Evolutionary conservation across 2,329 filamentous ascomycete genomes (phyloP).

Genomic region (Ceratocystis cacaofunesta): DNA sequence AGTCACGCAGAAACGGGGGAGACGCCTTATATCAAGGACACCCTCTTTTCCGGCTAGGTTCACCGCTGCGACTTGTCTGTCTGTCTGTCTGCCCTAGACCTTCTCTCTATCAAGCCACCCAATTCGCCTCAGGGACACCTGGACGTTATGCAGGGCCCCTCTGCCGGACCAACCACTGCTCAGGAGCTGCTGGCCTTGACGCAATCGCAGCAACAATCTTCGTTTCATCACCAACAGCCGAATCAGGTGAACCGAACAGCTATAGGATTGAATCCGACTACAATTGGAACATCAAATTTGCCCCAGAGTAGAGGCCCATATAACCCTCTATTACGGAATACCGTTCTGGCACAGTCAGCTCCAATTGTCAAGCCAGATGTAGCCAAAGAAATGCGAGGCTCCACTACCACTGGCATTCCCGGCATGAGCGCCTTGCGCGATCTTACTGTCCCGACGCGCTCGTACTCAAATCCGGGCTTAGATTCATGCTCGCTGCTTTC

Average conservation of each 20-base stretch:
- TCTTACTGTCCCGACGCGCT: too few relatives aligned
- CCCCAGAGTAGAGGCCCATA: not conserved
- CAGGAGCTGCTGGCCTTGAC: not conserved
- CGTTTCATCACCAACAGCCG: not conserved
- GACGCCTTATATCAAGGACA: too few relatives aligned
- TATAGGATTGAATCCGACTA: not conserved
- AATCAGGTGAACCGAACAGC: not conserved
- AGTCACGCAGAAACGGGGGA: too few relatives aligned
- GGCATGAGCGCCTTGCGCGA: too few relatives aligned
- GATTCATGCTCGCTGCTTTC: too few relatives aligned
- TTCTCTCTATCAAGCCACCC: not conserved
- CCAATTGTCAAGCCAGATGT: too few relatives aligned
- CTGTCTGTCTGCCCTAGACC: too few relatives aligned
- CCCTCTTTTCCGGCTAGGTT: too few relatives aligned
- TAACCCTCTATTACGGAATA: not conserved
- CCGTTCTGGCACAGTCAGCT: not conserved
- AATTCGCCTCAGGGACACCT: not conserved
- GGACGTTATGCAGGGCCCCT: not conserved
- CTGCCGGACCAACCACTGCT: not conserved
- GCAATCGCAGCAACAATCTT: not conserved
- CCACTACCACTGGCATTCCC: too few relatives aligned
- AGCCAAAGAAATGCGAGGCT: too few relatives aligned
- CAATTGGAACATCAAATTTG: not conserved
- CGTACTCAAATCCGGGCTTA: too few relatives aligned
- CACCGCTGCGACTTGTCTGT: too few relatives aligned